Evolutionary conservation across 202 grass and related monocot genomes (phyloP), one percentile per base, ranked within the genome.

Genomic region (Carex sylvatica): DNA sequence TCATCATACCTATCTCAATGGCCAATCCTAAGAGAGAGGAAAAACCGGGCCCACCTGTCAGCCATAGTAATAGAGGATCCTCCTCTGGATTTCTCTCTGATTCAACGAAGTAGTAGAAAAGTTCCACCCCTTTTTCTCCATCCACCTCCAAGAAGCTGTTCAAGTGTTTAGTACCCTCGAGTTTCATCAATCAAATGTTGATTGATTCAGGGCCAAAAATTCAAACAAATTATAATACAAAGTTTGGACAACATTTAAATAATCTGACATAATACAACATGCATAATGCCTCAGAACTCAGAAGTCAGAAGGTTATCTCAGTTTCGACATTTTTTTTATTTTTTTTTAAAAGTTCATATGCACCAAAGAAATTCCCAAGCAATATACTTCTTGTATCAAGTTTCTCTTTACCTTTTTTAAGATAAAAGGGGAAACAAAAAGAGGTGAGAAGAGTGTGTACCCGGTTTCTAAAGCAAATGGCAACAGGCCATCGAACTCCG

Each of bases 81-180:
- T 83, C 75, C 19, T 19, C 9, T 14, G 18, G 71, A 31, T 46
- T 70, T 54, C 81, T 18, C 70, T 88, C 79, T 36, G 88, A 76
- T 85, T 80, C 20, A 20, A 91, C 75, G 58, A 94, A 94, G 82
- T 95, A 95, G 84, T 92, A 95, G 74, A 95, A 95, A 35, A 92
- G 72, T 81, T 95, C 88, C 22, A 52, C 80, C 42, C 81, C 84
- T 58, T 79, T 79, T 36, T 79, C 63, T 59, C 70, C 61, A 5
- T 88, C 90, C 65, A 92, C 84, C 49, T 76, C 78, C 35, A 92
- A 65, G 47, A 92, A 95, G 56, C 92, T 91, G 36, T 6, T 18
- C 64, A 67, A 36, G 14, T 67, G 26, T 11, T 65, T 65, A 15
- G 36, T 38, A 38, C 36, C 4, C 26, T 65, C 4, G 20, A 33